These are phyloP conservation scores for Leishmania guyanensis DNA, from an alignment of 208 protist species.

Conservation along the genomic window DNA sequence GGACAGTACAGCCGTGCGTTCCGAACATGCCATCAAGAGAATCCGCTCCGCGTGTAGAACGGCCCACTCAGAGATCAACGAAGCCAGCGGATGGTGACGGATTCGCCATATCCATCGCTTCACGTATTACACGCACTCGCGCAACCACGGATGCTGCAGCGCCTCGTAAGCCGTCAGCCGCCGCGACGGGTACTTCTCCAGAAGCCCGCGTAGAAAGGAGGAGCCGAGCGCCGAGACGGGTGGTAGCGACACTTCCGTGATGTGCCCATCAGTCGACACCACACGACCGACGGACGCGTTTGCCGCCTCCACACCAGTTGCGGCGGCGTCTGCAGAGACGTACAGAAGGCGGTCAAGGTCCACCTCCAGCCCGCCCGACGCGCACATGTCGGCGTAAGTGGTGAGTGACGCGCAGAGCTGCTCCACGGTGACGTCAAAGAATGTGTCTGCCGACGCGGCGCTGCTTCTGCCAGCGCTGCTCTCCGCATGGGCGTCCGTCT, in stretches of 20 bases:
- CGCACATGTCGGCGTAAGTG: slow-evolving; percentile 24
- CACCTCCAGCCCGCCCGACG: slow-evolving; percentile 13
- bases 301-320: background rate
- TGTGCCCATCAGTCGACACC: slow-evolving; percentile 1
- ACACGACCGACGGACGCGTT: background rate
- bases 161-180: slow-evolving; percentile 75
- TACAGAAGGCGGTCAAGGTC: slow-evolving; percentile 42
- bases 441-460: background rate
- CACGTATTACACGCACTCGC: slow-evolving; percentile 30
- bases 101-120: background rate
- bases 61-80: background rate
- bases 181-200: slow-evolving; percentile 59
- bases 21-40: background rate
- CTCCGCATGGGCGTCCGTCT: background rate
- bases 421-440: slow-evolving; percentile 26
- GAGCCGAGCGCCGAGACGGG: slow-evolving; percentile 38
- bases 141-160: slow-evolving; percentile 71
- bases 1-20: background rate
- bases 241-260: slow-evolving; percentile 23
- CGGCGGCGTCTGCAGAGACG: slow-evolving; percentile 10
- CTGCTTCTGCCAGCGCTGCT: slow-evolving; percentile 6
- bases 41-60: background rate
- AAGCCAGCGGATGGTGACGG: background rate
- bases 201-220: slow-evolving; percentile 46
- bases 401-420: slow-evolving; percentile 22